Evolutionary conservation across 257 asterid species (phyloP).

Genomic region (Primulina eburnea): DNA sequence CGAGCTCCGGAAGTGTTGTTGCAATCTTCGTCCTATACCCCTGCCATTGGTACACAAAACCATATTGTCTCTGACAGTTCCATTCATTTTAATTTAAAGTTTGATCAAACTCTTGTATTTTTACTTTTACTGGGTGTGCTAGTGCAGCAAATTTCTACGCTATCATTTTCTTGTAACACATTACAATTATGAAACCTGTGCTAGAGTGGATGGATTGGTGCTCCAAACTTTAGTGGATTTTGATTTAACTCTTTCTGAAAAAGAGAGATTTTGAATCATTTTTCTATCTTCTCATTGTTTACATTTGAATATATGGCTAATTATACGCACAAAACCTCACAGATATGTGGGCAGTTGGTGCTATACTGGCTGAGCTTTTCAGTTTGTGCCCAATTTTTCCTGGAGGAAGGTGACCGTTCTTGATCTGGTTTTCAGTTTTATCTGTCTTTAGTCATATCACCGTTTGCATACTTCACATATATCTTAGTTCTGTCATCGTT

Average conservation of each 20-base stretch:
- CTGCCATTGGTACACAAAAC: constrained; percentile 76
- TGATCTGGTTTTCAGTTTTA: constrained; percentile 19
- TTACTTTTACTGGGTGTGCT: constrained; percentile 5
- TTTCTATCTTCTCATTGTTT: constrained; percentile 17
- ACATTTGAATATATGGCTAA: constrained; percentile 19
- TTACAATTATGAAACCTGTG: constrained; percentile 8
- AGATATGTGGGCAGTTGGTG: constrained; percentile 99
- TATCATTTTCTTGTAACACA: neutral
- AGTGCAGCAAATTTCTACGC: neutral
- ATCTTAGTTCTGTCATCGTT: neutral
- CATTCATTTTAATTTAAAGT: constrained; percentile 8
- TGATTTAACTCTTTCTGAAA: constrained; percentile 13
- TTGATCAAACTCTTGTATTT: constrained; percentile 2
- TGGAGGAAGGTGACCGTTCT: constrained; percentile 75
- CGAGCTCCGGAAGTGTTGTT: constrained; percentile 97
- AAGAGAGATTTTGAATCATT: neutral
- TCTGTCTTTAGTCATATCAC: constrained; percentile 5
- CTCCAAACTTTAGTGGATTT: constrained; percentile 10
- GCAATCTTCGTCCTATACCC: constrained; percentile 70
- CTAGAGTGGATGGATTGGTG: constrained; percentile 15
- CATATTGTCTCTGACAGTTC: constrained; percentile 2
- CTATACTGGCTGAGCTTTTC: constrained; percentile 94
- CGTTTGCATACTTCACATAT: neutral
- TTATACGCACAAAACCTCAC: constrained; percentile 28
- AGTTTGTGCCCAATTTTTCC: constrained; percentile 85